Conservation (phyloP, 164 flowering plant species). For the Taxillus chinensis region DNA sequence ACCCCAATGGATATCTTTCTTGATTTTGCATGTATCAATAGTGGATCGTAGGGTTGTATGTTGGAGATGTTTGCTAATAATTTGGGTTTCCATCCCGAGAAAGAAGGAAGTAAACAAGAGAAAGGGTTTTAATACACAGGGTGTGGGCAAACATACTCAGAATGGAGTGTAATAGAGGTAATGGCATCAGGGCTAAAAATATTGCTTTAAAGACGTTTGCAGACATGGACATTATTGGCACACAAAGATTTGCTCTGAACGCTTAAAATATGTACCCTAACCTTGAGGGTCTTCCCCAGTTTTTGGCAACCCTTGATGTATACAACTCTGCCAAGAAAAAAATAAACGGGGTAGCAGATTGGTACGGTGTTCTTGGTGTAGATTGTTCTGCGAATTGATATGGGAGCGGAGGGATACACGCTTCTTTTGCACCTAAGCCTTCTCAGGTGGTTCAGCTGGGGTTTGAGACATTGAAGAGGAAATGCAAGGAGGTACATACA, state of each 20-base stretch:
- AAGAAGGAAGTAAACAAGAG: not conserved
- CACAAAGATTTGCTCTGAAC: slow-evolving; percentile 31
- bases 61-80: not conserved
- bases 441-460: slow-evolving; percentile 53
- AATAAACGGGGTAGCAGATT: slow-evolving; percentile 12
- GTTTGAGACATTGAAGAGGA: slow-evolving; percentile 59
- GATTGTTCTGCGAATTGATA: slow-evolving; percentile 15
- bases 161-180: slow-evolving; percentile 43
- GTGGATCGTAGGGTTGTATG: not conserved
- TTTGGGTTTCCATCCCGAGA: not conserved
- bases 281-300: slow-evolving; percentile 44
- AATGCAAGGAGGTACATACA: slow-evolving; percentile 66
- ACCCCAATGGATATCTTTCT: not conserved
- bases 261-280: slow-evolving; percentile 30
- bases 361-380: slow-evolving; percentile 1
- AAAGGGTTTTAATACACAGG: slow-evolving; percentile 7
- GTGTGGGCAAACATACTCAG: slow-evolving; percentile 17
- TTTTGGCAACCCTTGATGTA: slow-evolving; percentile 39
- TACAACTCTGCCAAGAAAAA: slow-evolving; percentile 25
- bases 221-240: slow-evolving; percentile 17
- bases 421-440: slow-evolving; percentile 51
- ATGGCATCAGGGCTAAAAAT: slow-evolving; percentile 38
- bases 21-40: not conserved
- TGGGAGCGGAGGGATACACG: slow-evolving; percentile 17
- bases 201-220: slow-evolving; percentile 19